phyloP scores from a whole-genome alignment of 768 basidiomycete genomes.

The Lactarius deliciosus region DNA sequence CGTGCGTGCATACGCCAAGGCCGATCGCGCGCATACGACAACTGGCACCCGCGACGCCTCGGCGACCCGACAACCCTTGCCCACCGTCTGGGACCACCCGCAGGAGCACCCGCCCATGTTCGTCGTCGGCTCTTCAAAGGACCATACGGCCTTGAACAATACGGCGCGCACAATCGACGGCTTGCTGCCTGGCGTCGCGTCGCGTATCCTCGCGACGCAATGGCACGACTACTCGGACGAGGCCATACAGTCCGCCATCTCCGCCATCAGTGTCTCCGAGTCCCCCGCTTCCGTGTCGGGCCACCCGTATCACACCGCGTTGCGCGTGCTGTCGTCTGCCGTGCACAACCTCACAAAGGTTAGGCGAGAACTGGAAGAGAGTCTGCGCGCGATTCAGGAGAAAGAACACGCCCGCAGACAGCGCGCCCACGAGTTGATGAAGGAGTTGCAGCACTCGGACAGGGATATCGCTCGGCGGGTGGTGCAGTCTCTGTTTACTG shows the following conservation, averaged over 20 bases:
- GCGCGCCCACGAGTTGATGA: conserved; percentile 55
- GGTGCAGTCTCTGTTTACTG: conserved; percentile 60
- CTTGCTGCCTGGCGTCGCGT: conserved; percentile 31
- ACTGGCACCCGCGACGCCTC: conserved; percentile 35
- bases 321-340: conserved; percentile 70
- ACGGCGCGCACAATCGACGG: conserved; percentile 17
- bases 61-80: conserved; percentile 38
- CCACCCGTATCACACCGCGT: conserved; percentile 64
- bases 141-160: conserved; percentile 6
- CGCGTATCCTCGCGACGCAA: conserved; percentile 59
- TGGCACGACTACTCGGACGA: conserved; percentile 83
- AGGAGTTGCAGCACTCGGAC: conserved; percentile 59
- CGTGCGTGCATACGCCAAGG: conserved; percentile 55
- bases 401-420: conserved; percentile 54
- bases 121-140: conserved; percentile 29
- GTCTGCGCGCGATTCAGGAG: conserved; percentile 50
- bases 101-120: conserved; percentile 23
- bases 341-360: conserved; percentile 56
- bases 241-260: conserved; percentile 63
- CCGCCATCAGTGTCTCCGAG: conserved; percentile 46
- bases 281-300: conserved; percentile 46
- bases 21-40: conserved; percentile 33
- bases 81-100: conserved; percentile 43
- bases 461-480: conserved; percentile 66
- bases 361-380: conserved; percentile 64